Evolutionary conservation across 345 rosid genomes (phyloP).

Genomic region (Salix dunnii): DNA sequence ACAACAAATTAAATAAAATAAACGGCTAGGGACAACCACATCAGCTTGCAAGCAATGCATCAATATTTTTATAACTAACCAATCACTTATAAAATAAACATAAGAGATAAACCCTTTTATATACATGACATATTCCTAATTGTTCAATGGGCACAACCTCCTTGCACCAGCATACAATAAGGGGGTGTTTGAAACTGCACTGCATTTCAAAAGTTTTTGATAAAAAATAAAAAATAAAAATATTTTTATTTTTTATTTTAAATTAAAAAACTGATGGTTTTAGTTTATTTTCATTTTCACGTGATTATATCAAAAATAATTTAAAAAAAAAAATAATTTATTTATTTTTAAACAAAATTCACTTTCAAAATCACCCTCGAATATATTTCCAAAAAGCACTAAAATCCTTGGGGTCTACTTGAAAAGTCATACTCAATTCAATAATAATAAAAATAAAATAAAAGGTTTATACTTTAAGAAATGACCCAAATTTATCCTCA

Average conservation of each 20-base stretch:
- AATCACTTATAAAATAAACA: neutral
- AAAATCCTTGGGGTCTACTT: neutral
- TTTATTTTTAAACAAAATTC: too few relatives aligned
- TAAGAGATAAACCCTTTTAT: too few relatives aligned
- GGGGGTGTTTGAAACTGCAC: too few relatives aligned
- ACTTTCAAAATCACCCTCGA: too few relatives aligned
- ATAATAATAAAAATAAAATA: too few relatives aligned
- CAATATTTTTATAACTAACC: neutral
- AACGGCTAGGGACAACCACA: neutral
- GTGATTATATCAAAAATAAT: too few relatives aligned
- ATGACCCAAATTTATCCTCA: neutral
- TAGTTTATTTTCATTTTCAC: too few relatives aligned
- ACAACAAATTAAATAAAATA: neutral
- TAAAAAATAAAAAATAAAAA: too few relatives aligned
- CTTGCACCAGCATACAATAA: neutral
- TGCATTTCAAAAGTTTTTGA: too few relatives aligned
- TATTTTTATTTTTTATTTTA: too few relatives aligned
- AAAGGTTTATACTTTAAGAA: neutral
- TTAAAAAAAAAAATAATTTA: too few relatives aligned
- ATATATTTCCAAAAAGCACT: neutral
- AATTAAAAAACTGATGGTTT: too few relatives aligned
- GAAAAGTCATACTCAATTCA: neutral
- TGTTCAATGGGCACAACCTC: neutral
- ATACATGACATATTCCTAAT: neutral
- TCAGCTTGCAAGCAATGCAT: neutral